Conservation (phyloP, 768 basidiomycete species). For the Lyophyllum atratum region DNA sequence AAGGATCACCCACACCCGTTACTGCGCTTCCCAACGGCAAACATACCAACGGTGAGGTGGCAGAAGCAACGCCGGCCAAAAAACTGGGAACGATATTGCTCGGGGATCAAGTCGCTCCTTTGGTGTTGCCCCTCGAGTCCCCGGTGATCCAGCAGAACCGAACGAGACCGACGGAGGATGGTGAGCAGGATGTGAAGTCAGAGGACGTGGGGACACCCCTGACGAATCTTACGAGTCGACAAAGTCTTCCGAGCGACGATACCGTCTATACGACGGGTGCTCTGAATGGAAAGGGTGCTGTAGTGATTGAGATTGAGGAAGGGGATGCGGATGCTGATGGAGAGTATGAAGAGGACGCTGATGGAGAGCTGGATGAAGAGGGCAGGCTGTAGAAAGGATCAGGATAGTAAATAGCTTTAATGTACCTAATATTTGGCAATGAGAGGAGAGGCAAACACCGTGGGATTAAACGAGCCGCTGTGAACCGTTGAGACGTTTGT, state of each 20-base stretch:
- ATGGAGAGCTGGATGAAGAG: slow-evolving; percentile 41
- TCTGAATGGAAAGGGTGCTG: slow-evolving; percentile 5
- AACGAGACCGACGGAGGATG: slow-evolving; percentile 19
- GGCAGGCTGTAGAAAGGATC: slow-evolving; percentile 26
- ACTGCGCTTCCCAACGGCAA: slow-evolving; percentile 13
- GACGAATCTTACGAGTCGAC: slow-evolving; percentile 49
- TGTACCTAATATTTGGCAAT: slow-evolving; percentile 23
- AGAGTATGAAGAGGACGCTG: slow-evolving; percentile 48
- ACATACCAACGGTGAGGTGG: slow-evolving; percentile 8
- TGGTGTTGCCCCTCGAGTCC: not conserved
- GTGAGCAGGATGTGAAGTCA: slow-evolving; percentile 41
- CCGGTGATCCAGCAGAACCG: slow-evolving; percentile 10
- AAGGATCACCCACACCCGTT: slow-evolving; percentile 4
- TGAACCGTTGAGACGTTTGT: slow-evolving; percentile 22
- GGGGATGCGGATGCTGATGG: slow-evolving; percentile 35
- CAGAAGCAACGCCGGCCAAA: not conserved
- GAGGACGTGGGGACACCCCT: slow-evolving; percentile 56
- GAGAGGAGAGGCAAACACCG: slow-evolving; percentile 24
- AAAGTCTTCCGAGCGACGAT: slow-evolving; percentile 61
- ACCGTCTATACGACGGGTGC: slow-evolving; percentile 43
- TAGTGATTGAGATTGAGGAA: slow-evolving; percentile 25
- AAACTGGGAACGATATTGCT: slow-evolving; percentile 5
- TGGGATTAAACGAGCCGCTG: slow-evolving; percentile 30
- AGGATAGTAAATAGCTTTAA: slow-evolving; percentile 16
- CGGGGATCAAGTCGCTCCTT: slow-evolving; percentile 4